Conservation (phyloP, 352 stramenopile species). For the Globisporangium spiculum region DNA sequence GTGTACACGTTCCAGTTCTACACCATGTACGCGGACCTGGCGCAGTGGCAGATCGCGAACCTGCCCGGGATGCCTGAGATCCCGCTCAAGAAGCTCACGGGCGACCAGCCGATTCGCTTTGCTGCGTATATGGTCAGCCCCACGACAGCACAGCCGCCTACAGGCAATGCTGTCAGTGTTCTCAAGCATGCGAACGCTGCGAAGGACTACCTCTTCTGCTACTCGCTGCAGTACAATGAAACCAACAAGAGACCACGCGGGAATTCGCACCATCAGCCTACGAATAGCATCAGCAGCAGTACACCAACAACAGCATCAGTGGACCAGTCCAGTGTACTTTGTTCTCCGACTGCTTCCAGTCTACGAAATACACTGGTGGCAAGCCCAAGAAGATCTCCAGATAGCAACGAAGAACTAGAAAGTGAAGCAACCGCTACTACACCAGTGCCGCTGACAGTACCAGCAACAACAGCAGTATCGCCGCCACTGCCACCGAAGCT, state of each 20-base stretch:
- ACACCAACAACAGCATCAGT: background rate
- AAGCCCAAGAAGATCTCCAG: background rate
- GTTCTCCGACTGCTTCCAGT: conserved; percentile 18
- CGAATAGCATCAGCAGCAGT: conserved; percentile 11
- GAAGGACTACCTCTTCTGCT: conserved; percentile 51
- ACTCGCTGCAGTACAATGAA: conserved; percentile 39
- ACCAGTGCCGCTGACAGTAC: background rate
- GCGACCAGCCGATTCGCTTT: conserved; percentile 37
- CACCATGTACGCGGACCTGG: conserved; percentile 43
- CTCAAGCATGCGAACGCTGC: conserved; percentile 23
- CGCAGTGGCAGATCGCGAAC: conserved; percentile 47
- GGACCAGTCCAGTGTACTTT: background rate
- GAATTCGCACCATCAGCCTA: background rate
- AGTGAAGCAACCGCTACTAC: background rate
- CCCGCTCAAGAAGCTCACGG: conserved; percentile 33
- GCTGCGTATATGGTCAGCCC: conserved; percentile 32
- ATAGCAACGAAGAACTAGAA: background rate
- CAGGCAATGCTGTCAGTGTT: background rate
- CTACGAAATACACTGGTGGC: conserved; percentile 2
- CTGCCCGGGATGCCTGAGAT: conserved; percentile 39
- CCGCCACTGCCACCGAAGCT: conserved; percentile 16
- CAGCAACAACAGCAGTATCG: background rate
- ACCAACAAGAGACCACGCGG: background rate
- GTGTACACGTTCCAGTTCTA: conserved; percentile 66
- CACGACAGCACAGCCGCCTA: conserved; percentile 2